Percentiles rank a stretch among this genome's conserved stretches.
These are phyloP conservation scores for Jamesozyma piceae DNA, from an alignment of 805 yeast genomes.

Conservation along the genomic window DNA sequence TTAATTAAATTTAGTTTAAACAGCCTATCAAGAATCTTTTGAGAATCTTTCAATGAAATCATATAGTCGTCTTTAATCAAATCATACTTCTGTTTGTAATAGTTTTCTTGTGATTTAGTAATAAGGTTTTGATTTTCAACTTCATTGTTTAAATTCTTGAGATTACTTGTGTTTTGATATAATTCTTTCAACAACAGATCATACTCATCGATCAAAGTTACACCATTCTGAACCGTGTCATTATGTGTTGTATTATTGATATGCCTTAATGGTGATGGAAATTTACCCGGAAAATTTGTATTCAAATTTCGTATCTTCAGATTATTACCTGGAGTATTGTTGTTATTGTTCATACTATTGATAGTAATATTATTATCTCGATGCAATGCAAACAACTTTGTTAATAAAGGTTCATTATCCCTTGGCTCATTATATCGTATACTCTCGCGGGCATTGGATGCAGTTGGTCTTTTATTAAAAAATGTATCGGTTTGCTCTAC, in stretches of 20 bases:
- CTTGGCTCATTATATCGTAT: slow-evolving; percentile 14
- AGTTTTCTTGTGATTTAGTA: slow-evolving; percentile 7
- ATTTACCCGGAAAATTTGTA: slow-evolving; percentile 23
- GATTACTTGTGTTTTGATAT: slow-evolving; percentile 13
- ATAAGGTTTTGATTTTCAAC: slow-evolving; percentile 5
- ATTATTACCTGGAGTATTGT: not conserved
- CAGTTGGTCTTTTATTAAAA: slow-evolving; percentile 11
- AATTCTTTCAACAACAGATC: slow-evolving; percentile 18
- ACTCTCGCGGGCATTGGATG: too few relatives aligned
- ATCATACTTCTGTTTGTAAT: slow-evolving; percentile 21
- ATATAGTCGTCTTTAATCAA: slow-evolving; percentile 13
- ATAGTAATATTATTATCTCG: slow-evolving; percentile 3
- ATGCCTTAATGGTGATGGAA: slow-evolving; percentile 19
- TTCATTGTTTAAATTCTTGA: slow-evolving; percentile 9
- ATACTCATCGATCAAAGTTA: slow-evolving; percentile 8
- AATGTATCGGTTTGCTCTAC: slow-evolving; percentile 22
- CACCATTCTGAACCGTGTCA: not conserved
- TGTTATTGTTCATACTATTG: too few relatives aligned
- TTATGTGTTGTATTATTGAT: not conserved
- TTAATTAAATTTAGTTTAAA: slow-evolving; percentile 7
- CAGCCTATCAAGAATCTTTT: slow-evolving; percentile 1
- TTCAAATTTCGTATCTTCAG: not conserved
- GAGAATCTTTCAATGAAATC: slow-evolving; percentile 3
- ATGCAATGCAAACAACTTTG: slow-evolving; percentile 13
- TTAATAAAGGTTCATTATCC: slow-evolving; percentile 19